phyloP scores from a whole-genome alignment of 2,329 filamentous ascomycete species.

The Leptodontidium sp. region DNA sequence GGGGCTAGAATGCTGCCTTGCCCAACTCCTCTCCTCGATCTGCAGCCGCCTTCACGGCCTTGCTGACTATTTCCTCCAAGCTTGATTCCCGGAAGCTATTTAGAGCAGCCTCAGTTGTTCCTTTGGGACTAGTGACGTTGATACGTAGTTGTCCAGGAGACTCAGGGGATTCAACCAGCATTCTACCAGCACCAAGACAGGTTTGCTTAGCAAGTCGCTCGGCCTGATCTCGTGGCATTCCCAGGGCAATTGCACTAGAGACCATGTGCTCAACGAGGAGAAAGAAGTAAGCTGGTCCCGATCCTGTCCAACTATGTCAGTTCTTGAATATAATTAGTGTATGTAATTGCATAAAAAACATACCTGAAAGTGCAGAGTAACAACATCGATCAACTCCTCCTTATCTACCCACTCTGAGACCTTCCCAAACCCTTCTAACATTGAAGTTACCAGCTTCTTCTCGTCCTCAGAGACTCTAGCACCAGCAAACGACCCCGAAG shows the following conservation, averaged over 20 bases:
- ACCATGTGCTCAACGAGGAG: slow-evolving; percentile 24
- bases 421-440: slow-evolving; percentile 21
- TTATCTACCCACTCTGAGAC: slow-evolving; percentile 22
- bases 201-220: slow-evolving; percentile 26
- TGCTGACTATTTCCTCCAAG: slow-evolving; percentile 19
- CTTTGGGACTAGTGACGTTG: slow-evolving; percentile 26
- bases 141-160: slow-evolving; percentile 21
- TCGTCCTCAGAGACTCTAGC: slow-evolving; percentile 21
- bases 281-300: slow-evolving; percentile 25
- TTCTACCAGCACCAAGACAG: slow-evolving; percentile 23
- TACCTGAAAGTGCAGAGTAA: slow-evolving; percentile 24
- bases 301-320: background rate
- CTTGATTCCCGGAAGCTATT: slow-evolving; percentile 21
- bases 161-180: slow-evolving; percentile 21
- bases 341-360: background rate
- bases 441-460: slow-evolving; percentile 20
- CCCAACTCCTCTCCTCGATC: slow-evolving; percentile 22
- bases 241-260: slow-evolving; percentile 18
- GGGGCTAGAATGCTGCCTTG: slow-evolving; percentile 7
- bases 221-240: slow-evolving; percentile 23
- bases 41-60: slow-evolving; percentile 23
- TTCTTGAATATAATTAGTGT: too few species aligned
- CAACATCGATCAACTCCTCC: slow-evolving; percentile 26
- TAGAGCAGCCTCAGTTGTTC: slow-evolving; percentile 23
- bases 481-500: slow-evolving; percentile 22